phyloP scores from a whole-genome alignment of 2,329 filamentous ascomycete species.

The Cytospora mali region DNA sequence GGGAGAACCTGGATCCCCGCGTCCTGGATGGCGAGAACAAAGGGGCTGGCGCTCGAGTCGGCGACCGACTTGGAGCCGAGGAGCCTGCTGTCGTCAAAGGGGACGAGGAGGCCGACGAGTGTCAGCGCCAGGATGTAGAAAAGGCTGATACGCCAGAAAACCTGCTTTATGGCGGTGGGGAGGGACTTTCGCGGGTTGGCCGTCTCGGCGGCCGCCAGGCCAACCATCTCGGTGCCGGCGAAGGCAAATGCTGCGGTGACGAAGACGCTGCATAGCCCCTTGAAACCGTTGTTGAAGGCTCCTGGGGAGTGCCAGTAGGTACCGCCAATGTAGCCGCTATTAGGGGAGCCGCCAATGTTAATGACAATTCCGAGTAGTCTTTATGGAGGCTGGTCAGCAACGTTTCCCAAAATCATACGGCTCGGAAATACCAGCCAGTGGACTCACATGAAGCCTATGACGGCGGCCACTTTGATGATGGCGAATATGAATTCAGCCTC shows the following conservation, averaged over 20 bases:
- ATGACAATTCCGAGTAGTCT: slow-evolving; percentile 84
- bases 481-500: slow-evolving; percentile 89
- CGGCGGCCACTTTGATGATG: slow-evolving; percentile 80
- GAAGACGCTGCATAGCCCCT: slow-evolving; percentile 78
- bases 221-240: slow-evolving; percentile 74
- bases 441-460: slow-evolving; percentile 83
- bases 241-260: slow-evolving; percentile 78
- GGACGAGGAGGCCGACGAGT: slow-evolving; percentile 80
- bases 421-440: slow-evolving; percentile 3
- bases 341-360: slow-evolving; percentile 77
- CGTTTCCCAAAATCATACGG: neutral
- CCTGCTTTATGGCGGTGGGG: slow-evolving; percentile 86
- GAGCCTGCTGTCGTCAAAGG: slow-evolving; percentile 68
- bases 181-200: slow-evolving; percentile 80
- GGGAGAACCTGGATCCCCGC: slow-evolving; percentile 81
- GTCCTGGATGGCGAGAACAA: slow-evolving; percentile 88
- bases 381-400: slow-evolving; percentile 22
- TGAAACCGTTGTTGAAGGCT: slow-evolving; percentile 83
- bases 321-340: slow-evolving; percentile 78
- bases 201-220: slow-evolving; percentile 76
- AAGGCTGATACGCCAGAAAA: slow-evolving; percentile 90
- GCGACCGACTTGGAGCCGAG: slow-evolving; percentile 49
- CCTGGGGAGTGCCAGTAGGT: slow-evolving; percentile 77
- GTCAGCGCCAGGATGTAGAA: slow-evolving; percentile 87
- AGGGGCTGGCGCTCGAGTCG: slow-evolving; percentile 59